Percentiles rank a stretch among this genome's conserved stretches.
Conservation (phyloP, 169 alveolate species). For the Plasmodium knowlesi region DNA sequence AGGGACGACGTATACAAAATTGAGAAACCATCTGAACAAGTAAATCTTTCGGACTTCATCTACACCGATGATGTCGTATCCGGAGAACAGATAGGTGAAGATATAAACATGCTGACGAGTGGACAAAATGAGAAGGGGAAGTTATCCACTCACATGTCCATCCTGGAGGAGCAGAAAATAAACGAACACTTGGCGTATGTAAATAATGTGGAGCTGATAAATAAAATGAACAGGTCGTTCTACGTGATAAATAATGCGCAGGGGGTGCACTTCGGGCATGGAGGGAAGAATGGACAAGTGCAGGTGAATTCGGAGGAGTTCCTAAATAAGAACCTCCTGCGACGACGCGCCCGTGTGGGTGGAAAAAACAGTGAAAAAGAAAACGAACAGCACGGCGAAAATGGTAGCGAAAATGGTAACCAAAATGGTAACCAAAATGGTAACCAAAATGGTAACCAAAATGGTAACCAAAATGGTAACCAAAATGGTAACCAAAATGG, state of each 20-base stretch:
- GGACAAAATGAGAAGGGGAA: background rate
- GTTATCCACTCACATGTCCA: background rate
- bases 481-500: no score
- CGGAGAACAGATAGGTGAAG: background rate
- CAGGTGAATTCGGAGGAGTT: conserved; percentile 12
- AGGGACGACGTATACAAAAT: conserved; percentile 46
- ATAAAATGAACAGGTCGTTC: conserved; percentile 22
- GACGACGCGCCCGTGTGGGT: background rate
- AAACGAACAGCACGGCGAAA: background rate
- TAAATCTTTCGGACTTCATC: conserved; percentile 23
- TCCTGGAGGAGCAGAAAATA: conserved; percentile 45
- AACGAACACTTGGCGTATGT: conserved; percentile 5
- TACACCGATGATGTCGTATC: background rate
- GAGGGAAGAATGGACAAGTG: background rate
- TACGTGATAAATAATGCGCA: conserved; percentile 19
- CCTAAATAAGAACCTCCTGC: conserved; percentile 9
- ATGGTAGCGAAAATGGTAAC: no score
- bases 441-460: no score
- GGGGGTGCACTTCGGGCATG: conserved; percentile 14
- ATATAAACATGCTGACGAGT: background rate
- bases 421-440: no score
- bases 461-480: no score
- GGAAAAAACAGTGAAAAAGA: background rate
- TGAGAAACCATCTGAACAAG: conserved; percentile 4
- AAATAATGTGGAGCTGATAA: conserved; percentile 10